Evolutionary conservation across 192 early-diverging fungal species (phyloP), one percentile per base, ranked within the genome.

Genomic region (Coemansia sp.): DNA sequence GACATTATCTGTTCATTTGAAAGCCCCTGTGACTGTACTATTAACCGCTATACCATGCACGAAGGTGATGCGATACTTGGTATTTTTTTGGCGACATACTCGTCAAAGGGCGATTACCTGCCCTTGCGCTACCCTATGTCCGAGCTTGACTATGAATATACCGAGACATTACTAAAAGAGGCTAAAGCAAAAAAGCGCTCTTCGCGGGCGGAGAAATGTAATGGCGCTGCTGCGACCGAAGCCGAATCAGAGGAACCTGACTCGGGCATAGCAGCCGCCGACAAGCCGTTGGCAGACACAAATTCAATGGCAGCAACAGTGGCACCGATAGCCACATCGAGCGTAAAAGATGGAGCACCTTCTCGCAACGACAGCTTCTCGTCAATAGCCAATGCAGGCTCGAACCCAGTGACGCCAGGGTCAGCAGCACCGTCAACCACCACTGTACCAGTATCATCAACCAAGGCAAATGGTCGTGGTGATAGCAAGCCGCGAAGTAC

Each of bases 41-140:
- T 45, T n/a, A 45, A 10, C 41, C 15, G 15, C 43, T 17, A 47
- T 49, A 49, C 48, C 19, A 64, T 59, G 67, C 63, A 70, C 49
- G 67, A 60, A 4, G 76, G 70, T 9, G 19, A 64, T 14, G 78
- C 78, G 6, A 70, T 81, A 19, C 63, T 81, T 22, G 78, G 78
- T 7, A 62, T 81, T 22, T 81, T 81, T 41, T 55, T 81, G 59
- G 78, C 78, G 38, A 81, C 78, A 27, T 81, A 81, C 56, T 81
- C 78, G 41, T 76, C 78, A 35, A 75, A 81, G 52, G 78, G 78
- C 67, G 73, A 81, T 35, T 70, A 81, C 24, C 53, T 81, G 52
- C 78, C 78, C 7, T 43, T 81, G 49, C 61, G 73, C 11, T 81
- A 75, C 38, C 78, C 78, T 1, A 41, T 67, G 64, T 70, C 71